Evolutionary conservation across 176 grass and related monocot genomes (phyloP).

Genomic region (Sorghum bicolor): DNA sequence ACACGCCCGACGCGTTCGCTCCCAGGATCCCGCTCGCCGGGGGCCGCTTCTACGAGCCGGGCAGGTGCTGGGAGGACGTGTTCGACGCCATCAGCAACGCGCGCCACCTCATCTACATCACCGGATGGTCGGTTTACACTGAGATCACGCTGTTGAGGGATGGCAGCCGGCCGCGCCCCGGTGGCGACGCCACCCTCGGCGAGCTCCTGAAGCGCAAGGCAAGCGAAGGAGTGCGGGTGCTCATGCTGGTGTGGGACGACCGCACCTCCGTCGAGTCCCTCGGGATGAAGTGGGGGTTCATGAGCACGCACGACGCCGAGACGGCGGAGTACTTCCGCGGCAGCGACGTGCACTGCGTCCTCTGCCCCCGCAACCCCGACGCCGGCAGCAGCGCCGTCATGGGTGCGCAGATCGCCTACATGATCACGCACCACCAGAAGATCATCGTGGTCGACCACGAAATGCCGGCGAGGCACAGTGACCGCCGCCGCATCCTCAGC

Average conservation of each 20-base stretch:
- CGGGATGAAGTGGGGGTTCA: constrained; percentile 57
- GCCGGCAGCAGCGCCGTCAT: constrained; percentile 52
- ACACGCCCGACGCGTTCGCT: constrained; percentile 71
- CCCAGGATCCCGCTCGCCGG: constrained; percentile 76
- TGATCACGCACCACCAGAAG: constrained; percentile 93
- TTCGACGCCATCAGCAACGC: constrained; percentile 81
- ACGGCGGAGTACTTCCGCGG: constrained; percentile 61
- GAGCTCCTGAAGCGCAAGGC: constrained; percentile 93
- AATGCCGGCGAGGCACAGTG: constrained; percentile 47
- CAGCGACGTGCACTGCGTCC: constrained; percentile 58
- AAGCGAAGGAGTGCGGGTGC: constrained; percentile 66
- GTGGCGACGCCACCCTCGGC: constrained; percentile 67
- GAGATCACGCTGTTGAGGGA: constrained; percentile 76
- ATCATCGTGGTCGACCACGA: constrained; percentile 82
- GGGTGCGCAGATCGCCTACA: constrained; percentile 62
- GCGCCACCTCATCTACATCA: constrained; percentile 72
- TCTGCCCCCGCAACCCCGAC: constrained; percentile 89
- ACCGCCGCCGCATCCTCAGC: constrained; percentile 66
- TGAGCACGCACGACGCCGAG: constrained; percentile 82
- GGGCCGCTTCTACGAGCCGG: constrained; percentile 45
- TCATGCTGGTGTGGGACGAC: constrained; percentile 94
- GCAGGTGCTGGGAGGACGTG: constrained; percentile 86
- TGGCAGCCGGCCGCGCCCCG: constrained; percentile 38
- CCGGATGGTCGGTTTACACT: constrained; percentile 87
- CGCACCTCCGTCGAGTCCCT: constrained; percentile 70